Evolutionary conservation across 2,329 filamentous ascomycete genomes (phyloP), one percentile per base, ranked within the genome.

Genomic region (Chaetomiaceae sp.): DNA sequence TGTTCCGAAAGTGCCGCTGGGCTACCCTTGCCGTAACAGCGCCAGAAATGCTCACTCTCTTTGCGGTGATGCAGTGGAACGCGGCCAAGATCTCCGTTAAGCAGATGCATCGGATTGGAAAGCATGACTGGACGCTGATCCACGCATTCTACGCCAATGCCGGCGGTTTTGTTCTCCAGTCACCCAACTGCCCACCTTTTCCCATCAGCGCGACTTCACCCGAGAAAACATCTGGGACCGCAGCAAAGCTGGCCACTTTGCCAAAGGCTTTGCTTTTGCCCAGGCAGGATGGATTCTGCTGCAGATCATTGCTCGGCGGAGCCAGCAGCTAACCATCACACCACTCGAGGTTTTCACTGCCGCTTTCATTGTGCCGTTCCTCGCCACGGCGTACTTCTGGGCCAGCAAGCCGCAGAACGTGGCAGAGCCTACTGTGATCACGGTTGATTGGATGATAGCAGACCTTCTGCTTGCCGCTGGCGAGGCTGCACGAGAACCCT

Each of bases 121-220:
- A 20, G 21, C 14, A 16, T 23, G 35, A 48, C 10, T 54, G 51
- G 47, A 54, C 41, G 14, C 31, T 13, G 7, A 37, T 54, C 20
- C 51, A 54, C 37, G 51, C 51, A n/a, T 54, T 54, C 31, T 54
- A 54, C 33, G 51, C 51, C 46, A 50, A 54, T 19, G 51, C 42
- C 20, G 51, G 51, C 13, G 51, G 45, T 3, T 54, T 54, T 31
- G 30, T 54, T 5, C 51, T 50, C 33, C 39, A 48, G 9, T 44
- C 50, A 8, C 50, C 43, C 3, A 39, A 34, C 21, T 52, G 48
- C 19, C 50, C 50, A 8, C 33, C 31, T 9, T 52, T 48, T 25
- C 50, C 50, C 38, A 44, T 48, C 44, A 48, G 48, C 40, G 44
- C 50, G 16, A 42, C 12, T 46, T 51, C 35, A 44, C 53, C 1